These are phyloP conservation scores for Fusarium sp. DNA, from an alignment of 2,329 filamentous ascomycete genomes.

Conservation along the genomic window DNA sequence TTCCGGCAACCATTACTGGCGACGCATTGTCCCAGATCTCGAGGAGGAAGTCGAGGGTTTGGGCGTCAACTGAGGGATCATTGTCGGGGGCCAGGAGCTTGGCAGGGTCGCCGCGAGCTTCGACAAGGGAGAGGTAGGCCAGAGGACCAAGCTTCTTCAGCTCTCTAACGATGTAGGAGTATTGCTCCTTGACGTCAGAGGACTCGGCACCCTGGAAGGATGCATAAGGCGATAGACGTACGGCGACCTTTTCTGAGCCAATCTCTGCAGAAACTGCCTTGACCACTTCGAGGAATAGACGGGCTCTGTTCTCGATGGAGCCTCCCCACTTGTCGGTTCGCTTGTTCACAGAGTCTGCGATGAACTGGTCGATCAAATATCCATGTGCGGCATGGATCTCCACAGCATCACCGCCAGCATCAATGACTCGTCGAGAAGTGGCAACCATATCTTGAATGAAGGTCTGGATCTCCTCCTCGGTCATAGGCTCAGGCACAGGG, in stretches of 20 bases:
- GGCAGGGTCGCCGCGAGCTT: constrained; percentile 43
- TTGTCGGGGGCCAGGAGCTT: constrained; percentile 32
- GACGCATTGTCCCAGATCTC: constrained; percentile 49
- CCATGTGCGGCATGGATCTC: constrained; percentile 58
- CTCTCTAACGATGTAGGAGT: constrained; percentile 45
- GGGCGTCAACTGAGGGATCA: constrained; percentile 50
- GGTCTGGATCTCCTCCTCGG: constrained; percentile 17
- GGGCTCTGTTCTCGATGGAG: constrained; percentile 64
- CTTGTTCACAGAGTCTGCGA: constrained; percentile 54
- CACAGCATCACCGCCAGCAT: constrained; percentile 25
- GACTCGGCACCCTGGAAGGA: constrained; percentile 45
- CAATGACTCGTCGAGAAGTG: constrained; percentile 13
- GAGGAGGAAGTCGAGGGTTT: constrained; percentile 49
- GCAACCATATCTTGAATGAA: constrained; percentile 30
- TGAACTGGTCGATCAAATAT: constrained; percentile 70
- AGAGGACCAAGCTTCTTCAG: constrained; percentile 48
- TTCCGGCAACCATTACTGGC: constrained; percentile 48
- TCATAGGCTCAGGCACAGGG: constrained; percentile 14
- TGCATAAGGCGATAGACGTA: constrained; percentile 55
- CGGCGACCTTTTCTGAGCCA: constrained; percentile 54
- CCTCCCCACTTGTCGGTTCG: constrained; percentile 68
- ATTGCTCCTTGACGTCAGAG: constrained; percentile 38
- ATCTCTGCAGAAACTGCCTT: constrained; percentile 52
- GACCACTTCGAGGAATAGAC: constrained; percentile 61
- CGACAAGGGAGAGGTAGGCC: constrained; percentile 49